These are phyloP conservation scores for Microbotryum lychnidis-dioicae DNA, from an alignment of 1,284 basidiomycete species.

Conservation along the genomic window DNA sequence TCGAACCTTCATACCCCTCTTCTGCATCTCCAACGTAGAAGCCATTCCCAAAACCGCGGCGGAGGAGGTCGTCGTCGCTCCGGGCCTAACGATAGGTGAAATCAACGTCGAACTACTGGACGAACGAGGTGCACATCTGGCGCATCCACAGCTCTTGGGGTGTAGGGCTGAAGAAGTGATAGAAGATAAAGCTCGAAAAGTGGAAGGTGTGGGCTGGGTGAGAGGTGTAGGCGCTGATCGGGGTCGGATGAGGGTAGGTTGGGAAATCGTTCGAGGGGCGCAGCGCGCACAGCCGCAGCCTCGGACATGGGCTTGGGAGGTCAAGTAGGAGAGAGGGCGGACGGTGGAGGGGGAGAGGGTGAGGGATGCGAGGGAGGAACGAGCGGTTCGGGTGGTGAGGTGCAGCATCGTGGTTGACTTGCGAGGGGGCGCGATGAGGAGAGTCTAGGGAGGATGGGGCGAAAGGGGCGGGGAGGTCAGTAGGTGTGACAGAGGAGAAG, in stretches of 20 bases:
- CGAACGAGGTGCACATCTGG: constrained; percentile 1
- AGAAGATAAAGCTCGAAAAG: background rate
- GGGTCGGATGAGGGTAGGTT: constrained; percentile 5
- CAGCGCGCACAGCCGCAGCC: constrained; percentile 22
- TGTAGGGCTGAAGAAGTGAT: background rate
- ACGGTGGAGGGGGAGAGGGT: background rate
- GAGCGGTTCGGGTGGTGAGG: constrained; percentile 15
- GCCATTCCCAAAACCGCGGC: background rate
- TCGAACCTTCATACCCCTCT: constrained; percentile 89
- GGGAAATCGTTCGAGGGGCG: constrained; percentile 4
- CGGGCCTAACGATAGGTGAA: background rate
- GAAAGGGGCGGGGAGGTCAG: no score
- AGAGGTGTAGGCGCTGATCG: constrained; percentile 1
- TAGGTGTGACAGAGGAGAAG: no score
- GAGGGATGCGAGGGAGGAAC: constrained; percentile 6
- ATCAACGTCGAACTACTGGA: background rate
- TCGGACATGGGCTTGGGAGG: constrained; percentile 9
- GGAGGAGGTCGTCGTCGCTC: background rate
- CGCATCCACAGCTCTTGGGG: no score
- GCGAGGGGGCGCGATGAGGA: constrained; percentile 11
- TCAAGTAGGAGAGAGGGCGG: constrained; percentile 10
- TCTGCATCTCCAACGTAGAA: background rate
- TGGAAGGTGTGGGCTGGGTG: background rate
- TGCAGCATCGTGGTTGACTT: constrained; percentile 13
- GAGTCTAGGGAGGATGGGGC: background rate